Evolutionary conservation across 1,284 basidiomycete species (phyloP), one percentile per base, ranked within the genome.

Genomic region (Ganoderma sp.): DNA sequence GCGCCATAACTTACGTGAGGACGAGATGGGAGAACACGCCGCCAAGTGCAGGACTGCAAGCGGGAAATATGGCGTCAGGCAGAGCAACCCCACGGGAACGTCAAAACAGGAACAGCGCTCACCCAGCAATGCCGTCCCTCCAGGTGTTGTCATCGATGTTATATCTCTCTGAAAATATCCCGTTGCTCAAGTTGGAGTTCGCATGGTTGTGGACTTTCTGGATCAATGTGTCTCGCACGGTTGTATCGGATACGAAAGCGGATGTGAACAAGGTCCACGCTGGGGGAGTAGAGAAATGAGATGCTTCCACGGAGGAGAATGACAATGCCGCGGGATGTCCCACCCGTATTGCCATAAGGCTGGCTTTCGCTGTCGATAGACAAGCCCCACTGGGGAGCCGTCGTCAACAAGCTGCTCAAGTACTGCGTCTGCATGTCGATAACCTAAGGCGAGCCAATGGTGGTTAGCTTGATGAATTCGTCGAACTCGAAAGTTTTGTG

Each of bases 261-360:
- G 76, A 74, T 1, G 78, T 73, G 65, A 76, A 75, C 50, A 75
- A 28, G 1, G 65, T 67, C 78, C 78, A 78, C 6, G 74, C 78
- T 77, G 43, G 2, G 22, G 19, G 17, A 12, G 32, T 9, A 1
- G 37, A n/a, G 43, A 9, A 22, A 12, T 34, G 10, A 43, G 25
- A 19, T 15, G 17, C 4, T 37, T 37, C 28, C n/a, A 39, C 1
- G 22, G 22, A 15, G 37, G 25, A 37, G 0, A 45, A 60, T 22
- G n/a, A 70, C 63, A 50, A 22, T 69, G 65, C 56, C n/a, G 63
- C 9, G n/a, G 59, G 56, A 42, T 63, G 52, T 62, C 59, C 9
- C 62, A 66, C 68, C 69, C 17, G 62, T 60, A 34, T 71, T 76
- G 54, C 69, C 65, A 10, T 67, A 66, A 0, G 56, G 17, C 37